These are phyloP conservation scores for Cytospora schulzeri DNA, from an alignment of 2,329 filamentous ascomycete species.

Conservation along the genomic window DNA sequence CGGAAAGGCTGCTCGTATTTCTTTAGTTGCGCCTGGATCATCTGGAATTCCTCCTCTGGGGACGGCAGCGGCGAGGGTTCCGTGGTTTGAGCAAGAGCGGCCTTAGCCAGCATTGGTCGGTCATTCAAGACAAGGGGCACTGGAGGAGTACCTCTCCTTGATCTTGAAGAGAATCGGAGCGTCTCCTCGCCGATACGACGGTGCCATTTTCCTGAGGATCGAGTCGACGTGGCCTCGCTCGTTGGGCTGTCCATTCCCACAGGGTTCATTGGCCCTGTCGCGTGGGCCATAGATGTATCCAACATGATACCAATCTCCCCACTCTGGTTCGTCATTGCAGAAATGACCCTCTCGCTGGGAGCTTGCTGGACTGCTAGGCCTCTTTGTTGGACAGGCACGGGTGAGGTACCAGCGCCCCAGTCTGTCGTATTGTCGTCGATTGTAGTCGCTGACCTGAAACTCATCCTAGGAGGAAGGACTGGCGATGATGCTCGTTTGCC, in stretches of 20 bases:
- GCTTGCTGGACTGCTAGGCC: slow-evolving; percentile 45
- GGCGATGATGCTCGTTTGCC: slow-evolving; percentile 53
- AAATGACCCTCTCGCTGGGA: slow-evolving; percentile 33
- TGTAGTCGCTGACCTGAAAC: slow-evolving; percentile 36
- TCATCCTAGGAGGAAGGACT: slow-evolving; percentile 45
- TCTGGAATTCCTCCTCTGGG: slow-evolving; percentile 49
- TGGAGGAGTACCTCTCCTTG: slow-evolving; percentile 58
- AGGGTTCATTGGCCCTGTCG: slow-evolving; percentile 13
- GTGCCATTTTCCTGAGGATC: slow-evolving; percentile 48
- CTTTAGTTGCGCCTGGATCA: slow-evolving; percentile 55
- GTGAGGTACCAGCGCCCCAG: slow-evolving; percentile 56
- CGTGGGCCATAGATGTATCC: slow-evolving; percentile 39
- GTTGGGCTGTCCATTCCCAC: slow-evolving; percentile 30
- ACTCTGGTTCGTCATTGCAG: slow-evolving; percentile 28
- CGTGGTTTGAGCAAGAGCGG: slow-evolving; percentile 47
- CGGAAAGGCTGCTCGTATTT: slow-evolving; percentile 48
- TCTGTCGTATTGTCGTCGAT: slow-evolving; percentile 46
- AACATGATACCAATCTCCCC: slow-evolving; percentile 50
- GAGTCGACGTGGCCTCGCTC: slow-evolving; percentile 29
- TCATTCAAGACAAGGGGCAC: slow-evolving; percentile 54
- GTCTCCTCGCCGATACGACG: slow-evolving; percentile 60
- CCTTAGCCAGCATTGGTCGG: slow-evolving; percentile 40
- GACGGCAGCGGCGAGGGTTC: slow-evolving; percentile 58
- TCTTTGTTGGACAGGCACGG: slow-evolving; percentile 48
- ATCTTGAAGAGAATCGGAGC: slow-evolving; percentile 59